phyloP scores from a whole-genome alignment of 352 stramenopile genomes.

The Phytopythium montanum region DNA sequence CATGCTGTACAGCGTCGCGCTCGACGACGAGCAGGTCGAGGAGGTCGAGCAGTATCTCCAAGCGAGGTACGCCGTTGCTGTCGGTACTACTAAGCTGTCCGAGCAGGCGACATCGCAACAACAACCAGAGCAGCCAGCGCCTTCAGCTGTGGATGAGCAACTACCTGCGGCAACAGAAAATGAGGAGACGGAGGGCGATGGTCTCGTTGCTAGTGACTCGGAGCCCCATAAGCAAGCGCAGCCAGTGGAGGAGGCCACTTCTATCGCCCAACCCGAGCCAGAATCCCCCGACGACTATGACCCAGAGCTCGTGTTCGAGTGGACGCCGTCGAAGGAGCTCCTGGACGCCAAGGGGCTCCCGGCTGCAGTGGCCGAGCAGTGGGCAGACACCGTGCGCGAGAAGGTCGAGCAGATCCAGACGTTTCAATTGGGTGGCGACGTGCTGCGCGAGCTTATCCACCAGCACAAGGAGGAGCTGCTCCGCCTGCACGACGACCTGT shows the following conservation, averaged over 20 bases:
- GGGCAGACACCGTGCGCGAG: conserved; percentile 39
- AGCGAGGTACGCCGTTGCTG: background rate
- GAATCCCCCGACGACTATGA: conserved; percentile 13
- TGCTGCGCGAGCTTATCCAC: conserved; percentile 55
- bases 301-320: conserved; percentile 60
- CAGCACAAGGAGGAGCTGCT: conserved; percentile 56
- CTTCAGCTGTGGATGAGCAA: background rate
- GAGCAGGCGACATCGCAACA: background rate
- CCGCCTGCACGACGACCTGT: conserved; percentile 46
- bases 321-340: conserved; percentile 29
- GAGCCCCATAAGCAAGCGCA: background rate
- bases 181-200: background rate
- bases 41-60: conserved; percentile 42
- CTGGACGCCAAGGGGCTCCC: conserved; percentile 12
- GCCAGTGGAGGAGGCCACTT: background rate
- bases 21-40: conserved; percentile 27
- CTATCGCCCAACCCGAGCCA: background rate
- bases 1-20: conserved; percentile 39
- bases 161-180: background rate
- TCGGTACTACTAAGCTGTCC: background rate
- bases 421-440: conserved; percentile 53
- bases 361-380: conserved; percentile 21
- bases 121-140: background rate
- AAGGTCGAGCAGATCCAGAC: conserved; percentile 43
- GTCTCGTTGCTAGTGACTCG: background rate